Evolutionary conservation across 768 basidiomycete genomes (phyloP).

Genomic region (Stropharia rugosoannulata): DNA sequence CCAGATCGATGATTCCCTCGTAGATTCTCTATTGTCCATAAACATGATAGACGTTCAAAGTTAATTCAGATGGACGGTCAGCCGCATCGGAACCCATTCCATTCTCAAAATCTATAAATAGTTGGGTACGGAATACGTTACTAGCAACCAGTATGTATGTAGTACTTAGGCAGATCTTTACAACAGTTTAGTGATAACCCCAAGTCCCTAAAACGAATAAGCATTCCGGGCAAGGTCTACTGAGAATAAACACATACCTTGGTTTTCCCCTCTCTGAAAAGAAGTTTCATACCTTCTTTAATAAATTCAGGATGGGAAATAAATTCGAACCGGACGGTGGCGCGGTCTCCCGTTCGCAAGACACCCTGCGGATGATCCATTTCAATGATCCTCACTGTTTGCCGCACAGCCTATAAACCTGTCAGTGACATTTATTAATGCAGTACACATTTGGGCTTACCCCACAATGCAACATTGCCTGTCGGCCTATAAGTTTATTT

Average conservation of each 20-base stretch:
- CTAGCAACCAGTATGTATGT: conserved; percentile 1
- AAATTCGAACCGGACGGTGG: conserved; percentile 94
- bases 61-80: conserved; percentile 3
- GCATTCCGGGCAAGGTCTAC: not conserved
- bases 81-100: conserved; percentile 9
- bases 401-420: conserved; percentile 70
- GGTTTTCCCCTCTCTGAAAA: conserved; percentile 95
- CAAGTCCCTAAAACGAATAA: conserved; percentile 55
- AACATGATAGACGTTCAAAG: conserved; percentile 2
- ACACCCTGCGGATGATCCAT: conserved; percentile 91
- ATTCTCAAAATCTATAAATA: conserved; percentile 15
- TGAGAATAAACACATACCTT: conserved; percentile 53
- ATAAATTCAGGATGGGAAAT: conserved; percentile 90
- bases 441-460: conserved; percentile 37
- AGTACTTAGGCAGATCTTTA: conserved; percentile 24
- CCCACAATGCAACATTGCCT: conserved; percentile 94
- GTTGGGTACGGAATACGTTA: not conserved
- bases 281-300: conserved; percentile 89
- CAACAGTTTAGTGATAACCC: conserved; percentile 69
- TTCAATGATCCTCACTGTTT: conserved; percentile 87
- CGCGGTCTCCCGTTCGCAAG: conserved; percentile 91
- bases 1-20: conserved; percentile 19
- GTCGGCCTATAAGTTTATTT: not conserved
- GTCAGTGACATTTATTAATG: conserved; percentile 4
- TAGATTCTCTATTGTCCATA: conserved; percentile 11